Evolutionary conservation across 768 basidiomycete genomes (phyloP), one percentile per base, ranked within the genome.

Genomic region (Naganishia vaughanmartiniae): DNA sequence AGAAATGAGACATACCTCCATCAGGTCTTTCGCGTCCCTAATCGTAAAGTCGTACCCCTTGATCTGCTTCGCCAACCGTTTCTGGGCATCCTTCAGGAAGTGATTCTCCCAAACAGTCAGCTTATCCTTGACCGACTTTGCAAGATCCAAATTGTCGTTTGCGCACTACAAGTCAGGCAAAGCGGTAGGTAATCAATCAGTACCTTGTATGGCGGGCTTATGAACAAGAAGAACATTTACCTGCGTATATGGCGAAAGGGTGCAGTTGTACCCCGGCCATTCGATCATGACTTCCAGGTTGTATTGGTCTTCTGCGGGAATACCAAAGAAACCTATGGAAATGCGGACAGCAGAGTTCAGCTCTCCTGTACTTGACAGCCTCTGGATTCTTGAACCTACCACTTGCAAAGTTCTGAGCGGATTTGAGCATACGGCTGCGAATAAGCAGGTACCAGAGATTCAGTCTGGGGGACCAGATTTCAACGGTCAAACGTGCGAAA

Each of bases 241-340:
- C 83, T 90, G 91, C 69, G 85, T 85, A 73, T 93, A 93, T 4
- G 93, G 93, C 0, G 92, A 85, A 5, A 96, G 86, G 0, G 93
- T 93, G 78, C 90, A 90, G 81, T 91, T 92, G 77, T 89, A 90
- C 5, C 85, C 86, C 0, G 81, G 54, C 14, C 82, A 85, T 79
- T 92, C 90, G 56, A 92, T 89, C 26, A 86, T 90, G 66, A 91
- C 87, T 55, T 87, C 87, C 78, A 91, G 87, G 72, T 90, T 87
- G 75, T 90, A 91, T 39, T 91, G 86, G 14, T 89, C 74, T 56
- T 77, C 85, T 4, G 78, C 84, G 11, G 90, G 90, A 74, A 87
- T 88, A 11, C 89, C 89, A 76, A 89, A 90, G 83, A 90, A 90
- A 0, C 89, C 90, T 76, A 0, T 14, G 54, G 33, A 14, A 9